Evolutionary conservation across 805 yeast species (phyloP).

Genomic region (Candida yuanshanica): DNA sequence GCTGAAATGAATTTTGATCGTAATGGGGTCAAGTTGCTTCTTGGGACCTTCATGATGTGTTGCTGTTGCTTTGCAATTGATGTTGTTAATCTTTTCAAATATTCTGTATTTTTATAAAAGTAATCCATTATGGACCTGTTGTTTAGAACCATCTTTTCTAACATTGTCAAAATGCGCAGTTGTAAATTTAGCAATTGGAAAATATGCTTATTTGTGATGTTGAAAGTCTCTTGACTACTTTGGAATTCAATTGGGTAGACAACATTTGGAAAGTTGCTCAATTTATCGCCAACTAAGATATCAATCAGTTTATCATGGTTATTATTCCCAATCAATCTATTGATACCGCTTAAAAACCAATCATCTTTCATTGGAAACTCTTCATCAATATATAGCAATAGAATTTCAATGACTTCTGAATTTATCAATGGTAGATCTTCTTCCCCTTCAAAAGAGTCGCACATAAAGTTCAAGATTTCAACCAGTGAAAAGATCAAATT

Average conservation of each 20-base stretch:
- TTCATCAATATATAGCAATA: conserved; percentile 33
- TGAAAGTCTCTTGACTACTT: conserved; percentile 5
- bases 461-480: conserved; percentile 45
- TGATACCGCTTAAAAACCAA: conserved; percentile 48
- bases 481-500: conserved; percentile 46
- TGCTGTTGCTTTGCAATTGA: conserved; percentile 29
- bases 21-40: conserved; percentile 18
- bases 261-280: conserved; percentile 10
- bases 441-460: conserved; percentile 20
- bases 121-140: conserved; percentile 16
- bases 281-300: conserved; percentile 31
- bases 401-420: conserved; percentile 21
- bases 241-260: conserved; percentile 9
- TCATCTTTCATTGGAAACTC: conserved; percentile 36
- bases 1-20: conserved; percentile 18
- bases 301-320: conserved; percentile 37
- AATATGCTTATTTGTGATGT: conserved; percentile 34
- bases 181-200: conserved; percentile 37
- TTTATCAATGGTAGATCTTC: conserved; percentile 10
- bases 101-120: conserved; percentile 18
- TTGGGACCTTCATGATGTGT: conserved; percentile 21
- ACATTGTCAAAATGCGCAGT: conserved; percentile 38
- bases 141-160: conserved; percentile 36
- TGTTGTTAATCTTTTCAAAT: conserved; percentile 18
- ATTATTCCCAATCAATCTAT: conserved; percentile 48